phyloP scores from a whole-genome alignment of 306 rosid genomes.

The Ammopiptanthus mongolicus region DNA sequence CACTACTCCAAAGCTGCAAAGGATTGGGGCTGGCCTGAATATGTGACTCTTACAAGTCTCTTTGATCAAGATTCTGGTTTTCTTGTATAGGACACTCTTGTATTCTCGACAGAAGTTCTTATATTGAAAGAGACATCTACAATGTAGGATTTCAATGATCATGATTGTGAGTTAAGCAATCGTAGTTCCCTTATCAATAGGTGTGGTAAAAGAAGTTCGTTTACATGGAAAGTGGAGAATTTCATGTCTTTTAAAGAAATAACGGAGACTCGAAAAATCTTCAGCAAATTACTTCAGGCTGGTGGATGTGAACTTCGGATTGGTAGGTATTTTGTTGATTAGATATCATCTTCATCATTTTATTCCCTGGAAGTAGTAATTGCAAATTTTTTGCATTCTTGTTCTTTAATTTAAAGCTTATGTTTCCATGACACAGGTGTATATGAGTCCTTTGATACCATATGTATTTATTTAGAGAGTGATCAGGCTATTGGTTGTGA shows the following conservation, averaged over 20 bases:
- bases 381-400: slow-evolving; percentile 25
- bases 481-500: slow-evolving; percentile 91
- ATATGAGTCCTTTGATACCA: slow-evolving; percentile 94
- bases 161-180: slow-evolving; percentile 44
- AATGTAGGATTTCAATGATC: slow-evolving; percentile 75
- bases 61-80: slow-evolving; percentile 99
- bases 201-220: slow-evolving; percentile 58
- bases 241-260: slow-evolving; percentile 92
- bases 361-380: slow-evolving; percentile 1
- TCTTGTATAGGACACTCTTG: slow-evolving; percentile 87
- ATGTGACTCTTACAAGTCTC: slow-evolving; percentile 96
- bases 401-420: slow-evolving; percentile 5
- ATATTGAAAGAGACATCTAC: slow-evolving; percentile 88
- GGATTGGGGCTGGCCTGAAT: slow-evolving; percentile 99
- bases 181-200: slow-evolving; percentile 47
- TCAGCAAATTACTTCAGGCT: slow-evolving; percentile 97
- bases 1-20: slow-evolving; percentile 99
- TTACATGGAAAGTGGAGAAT: slow-evolving; percentile 99
- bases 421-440: slow-evolving; percentile 57
- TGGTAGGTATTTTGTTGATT: slow-evolving; percentile 50
- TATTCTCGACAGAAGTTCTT: slow-evolving; percentile 94
- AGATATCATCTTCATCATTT: slow-evolving; percentile 17
- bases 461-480: slow-evolving; percentile 95
- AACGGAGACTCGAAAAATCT: slow-evolving; percentile 96
- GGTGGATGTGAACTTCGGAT: slow-evolving; percentile 98